Percentiles rank a stretch among this genome's conserved stretches.
Evolutionary conservation across 148 eudicot genomes (phyloP).

Genomic region (Silene latifolia): DNA sequence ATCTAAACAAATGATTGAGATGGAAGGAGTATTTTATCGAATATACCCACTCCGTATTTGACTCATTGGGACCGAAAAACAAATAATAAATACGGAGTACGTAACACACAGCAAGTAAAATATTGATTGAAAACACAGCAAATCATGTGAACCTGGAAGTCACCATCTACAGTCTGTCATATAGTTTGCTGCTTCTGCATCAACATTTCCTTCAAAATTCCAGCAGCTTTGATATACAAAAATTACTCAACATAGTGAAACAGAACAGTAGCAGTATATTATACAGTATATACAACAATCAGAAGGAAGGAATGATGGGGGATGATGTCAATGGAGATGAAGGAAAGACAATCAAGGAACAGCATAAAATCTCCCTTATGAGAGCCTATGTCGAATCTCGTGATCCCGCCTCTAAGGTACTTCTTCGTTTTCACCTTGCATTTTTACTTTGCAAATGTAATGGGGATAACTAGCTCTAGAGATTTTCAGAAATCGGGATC

Average conservation of each 20-base stretch:
- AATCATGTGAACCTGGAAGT: background rate
- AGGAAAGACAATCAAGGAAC: constrained; percentile 24
- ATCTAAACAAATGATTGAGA: too few species aligned
- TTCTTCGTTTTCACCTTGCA: background rate
- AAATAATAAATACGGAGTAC: too few species aligned
- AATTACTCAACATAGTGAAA: background rate
- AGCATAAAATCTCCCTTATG: constrained; percentile 40
- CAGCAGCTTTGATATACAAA: background rate
- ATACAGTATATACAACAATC: too few species aligned
- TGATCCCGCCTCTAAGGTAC: constrained; percentile 66
- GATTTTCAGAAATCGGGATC: too few species aligned
- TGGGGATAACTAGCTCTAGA: too few species aligned
- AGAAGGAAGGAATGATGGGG: background rate
- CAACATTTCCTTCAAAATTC: background rate
- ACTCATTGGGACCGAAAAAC: too few species aligned
- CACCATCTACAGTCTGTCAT: background rate
- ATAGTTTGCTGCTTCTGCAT: background rate
- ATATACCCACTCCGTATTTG: too few species aligned
- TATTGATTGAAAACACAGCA: background rate
- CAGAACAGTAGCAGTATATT: background rate
- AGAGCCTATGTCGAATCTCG: constrained; percentile 47
- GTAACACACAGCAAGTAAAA: background rate
- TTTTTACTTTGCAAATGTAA: background rate
- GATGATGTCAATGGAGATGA: background rate
- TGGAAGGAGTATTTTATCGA: too few species aligned